A percentile compares a stretch with the other conserved stretches of the same genome.
Conservation (phyloP, 108 stramenopile genomes). For the Pseudonitzschia multistriata region DNA sequence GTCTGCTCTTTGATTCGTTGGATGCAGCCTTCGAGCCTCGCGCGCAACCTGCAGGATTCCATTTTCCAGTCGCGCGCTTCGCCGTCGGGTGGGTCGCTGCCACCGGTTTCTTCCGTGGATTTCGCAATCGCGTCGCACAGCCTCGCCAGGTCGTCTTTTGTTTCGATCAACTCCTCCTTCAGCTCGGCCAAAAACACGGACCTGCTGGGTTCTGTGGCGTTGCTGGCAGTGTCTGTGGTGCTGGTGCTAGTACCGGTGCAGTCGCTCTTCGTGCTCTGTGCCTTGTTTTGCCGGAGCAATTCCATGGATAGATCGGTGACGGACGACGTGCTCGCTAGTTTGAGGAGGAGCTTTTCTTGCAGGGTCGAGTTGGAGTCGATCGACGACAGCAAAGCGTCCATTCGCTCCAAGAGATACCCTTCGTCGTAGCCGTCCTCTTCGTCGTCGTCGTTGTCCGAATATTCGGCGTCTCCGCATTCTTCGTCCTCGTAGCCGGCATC, state of each 20-base stretch:
- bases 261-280: background rate
- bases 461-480: slow-evolving; percentile 5
- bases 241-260: too few species aligned
- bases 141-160: slow-evolving; percentile 20
- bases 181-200: background rate
- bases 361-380: slow-evolving; percentile 20
- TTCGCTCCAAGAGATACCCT: slow-evolving; percentile 20
- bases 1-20: background rate
- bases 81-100: background rate
- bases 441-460: slow-evolving; percentile 13
- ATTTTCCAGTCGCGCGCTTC: slow-evolving; percentile 14
- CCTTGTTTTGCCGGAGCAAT: slow-evolving; percentile 17
- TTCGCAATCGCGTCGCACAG: slow-evolving; percentile 3
- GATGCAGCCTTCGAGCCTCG: slow-evolving; percentile 24
- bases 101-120: background rate
- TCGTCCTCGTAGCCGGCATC: background rate
- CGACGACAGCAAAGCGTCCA: slow-evolving; percentile 21
- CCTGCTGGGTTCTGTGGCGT: background rate
- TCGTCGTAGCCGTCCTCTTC: slow-evolving; percentile 11
- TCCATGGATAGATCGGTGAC: slow-evolving; percentile 47
- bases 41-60: background rate
- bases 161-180: slow-evolving; percentile 25
- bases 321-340: slow-evolving; percentile 26
- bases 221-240: too few species aligned
- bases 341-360: slow-evolving; percentile 40